Conservation (phyloP, 306 rosid genomes). For the Cucumis hystrix region DNA sequence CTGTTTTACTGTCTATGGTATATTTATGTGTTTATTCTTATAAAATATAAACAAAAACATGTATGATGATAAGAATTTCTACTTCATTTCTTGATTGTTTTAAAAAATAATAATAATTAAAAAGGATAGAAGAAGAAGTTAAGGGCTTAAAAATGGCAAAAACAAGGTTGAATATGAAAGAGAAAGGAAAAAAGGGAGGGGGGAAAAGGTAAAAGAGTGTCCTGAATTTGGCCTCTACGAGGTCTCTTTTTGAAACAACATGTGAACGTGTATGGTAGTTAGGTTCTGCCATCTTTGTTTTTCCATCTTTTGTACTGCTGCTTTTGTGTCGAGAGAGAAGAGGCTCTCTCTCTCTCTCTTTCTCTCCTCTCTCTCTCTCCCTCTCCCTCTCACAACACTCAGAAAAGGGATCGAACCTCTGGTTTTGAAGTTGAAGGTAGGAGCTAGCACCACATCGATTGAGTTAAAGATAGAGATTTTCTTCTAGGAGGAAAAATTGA, state of each 20-base stretch:
- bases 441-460: too few species aligned
- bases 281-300: constrained; percentile 7
- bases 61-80: not conserved
- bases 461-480: too few species aligned
- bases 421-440: too few species aligned
- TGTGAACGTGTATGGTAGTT: constrained; percentile 11
- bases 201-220: not conserved
- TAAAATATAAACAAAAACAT: not conserved
- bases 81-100: not conserved
- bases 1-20: not conserved
- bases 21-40: not conserved
- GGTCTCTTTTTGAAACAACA: not conserved
- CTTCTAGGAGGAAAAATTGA: too few species aligned
- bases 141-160: not conserved
- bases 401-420: too few species aligned
- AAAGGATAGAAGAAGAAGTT: not conserved
- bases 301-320: constrained; percentile 5
- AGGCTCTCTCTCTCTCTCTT: too few species aligned
- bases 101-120: not conserved
- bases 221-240: not conserved
- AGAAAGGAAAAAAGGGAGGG: not conserved
- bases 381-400: too few species aligned
- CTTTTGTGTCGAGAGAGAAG: not conserved
- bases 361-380: not conserved
- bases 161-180: not conserved